These are phyloP conservation scores for Tylopilus microsporus DNA, from an alignment of 1,284 basidiomycete species.

Conservation along the genomic window DNA sequence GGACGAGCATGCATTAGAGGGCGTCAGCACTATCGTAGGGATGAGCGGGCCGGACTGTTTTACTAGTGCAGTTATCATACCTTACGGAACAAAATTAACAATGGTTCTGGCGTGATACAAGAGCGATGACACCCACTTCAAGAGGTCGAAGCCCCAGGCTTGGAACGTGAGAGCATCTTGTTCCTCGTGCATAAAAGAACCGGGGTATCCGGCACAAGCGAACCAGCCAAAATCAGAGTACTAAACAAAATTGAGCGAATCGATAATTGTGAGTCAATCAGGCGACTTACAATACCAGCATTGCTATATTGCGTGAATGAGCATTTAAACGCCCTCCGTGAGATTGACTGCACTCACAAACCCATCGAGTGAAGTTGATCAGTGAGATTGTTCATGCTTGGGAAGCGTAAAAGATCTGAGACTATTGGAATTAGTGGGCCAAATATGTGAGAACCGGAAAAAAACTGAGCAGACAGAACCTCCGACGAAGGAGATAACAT, in stretches of 20 bases:
- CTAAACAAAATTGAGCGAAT: slow-evolving; percentile 9
- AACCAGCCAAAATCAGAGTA: slow-evolving; percentile 34
- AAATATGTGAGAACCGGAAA: slow-evolving; percentile 27
- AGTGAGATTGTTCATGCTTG: slow-evolving; percentile 49
- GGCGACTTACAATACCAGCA: slow-evolving; percentile 45
- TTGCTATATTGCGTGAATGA: slow-evolving; percentile 31
- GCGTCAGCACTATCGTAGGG: slow-evolving; percentile 7
- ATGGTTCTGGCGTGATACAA: not conserved
- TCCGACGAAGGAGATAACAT: slow-evolving; percentile 42
- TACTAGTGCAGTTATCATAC: slow-evolving; percentile 52
- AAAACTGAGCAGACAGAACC: slow-evolving; percentile 39
- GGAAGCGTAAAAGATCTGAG: slow-evolving; percentile 25
- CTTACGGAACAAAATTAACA: slow-evolving; percentile 25
- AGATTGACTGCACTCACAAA: slow-evolving; percentile 36
- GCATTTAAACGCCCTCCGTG: not conserved
- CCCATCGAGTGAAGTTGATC: slow-evolving; percentile 47
- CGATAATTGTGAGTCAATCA: not conserved
- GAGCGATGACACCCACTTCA: slow-evolving; percentile 44
- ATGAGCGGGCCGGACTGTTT: not conserved
- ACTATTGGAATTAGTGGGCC: slow-evolving; percentile 10
- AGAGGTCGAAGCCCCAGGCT: slow-evolving; percentile 56
- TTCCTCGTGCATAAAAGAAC: slow-evolving; percentile 28
- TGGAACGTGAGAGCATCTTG: slow-evolving; percentile 30
- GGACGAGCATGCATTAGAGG: too few relatives aligned
- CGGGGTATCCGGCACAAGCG: slow-evolving; percentile 28